Conservation (phyloP, 148 eudicot genomes). For the Chenopodium formosanum region DNA sequence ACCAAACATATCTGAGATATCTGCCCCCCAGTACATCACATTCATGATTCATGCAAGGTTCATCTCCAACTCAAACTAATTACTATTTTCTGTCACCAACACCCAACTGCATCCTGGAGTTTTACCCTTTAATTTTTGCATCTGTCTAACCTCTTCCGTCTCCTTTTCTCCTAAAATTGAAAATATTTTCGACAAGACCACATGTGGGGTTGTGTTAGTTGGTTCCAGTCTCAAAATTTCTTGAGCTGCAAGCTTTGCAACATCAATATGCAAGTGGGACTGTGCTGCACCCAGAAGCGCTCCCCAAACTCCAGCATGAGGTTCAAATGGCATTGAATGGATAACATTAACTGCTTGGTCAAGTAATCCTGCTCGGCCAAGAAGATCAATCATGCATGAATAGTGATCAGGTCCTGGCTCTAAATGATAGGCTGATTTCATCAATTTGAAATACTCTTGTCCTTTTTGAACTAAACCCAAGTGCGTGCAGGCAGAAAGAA, state of each 20-base stretch:
- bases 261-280: constrained; percentile 47
- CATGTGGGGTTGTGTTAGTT: constrained; percentile 50
- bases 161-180: constrained; percentile 38
- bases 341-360: constrained; percentile 53
- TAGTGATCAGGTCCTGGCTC: constrained; percentile 63
- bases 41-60: background rate
- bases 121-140: constrained; percentile 45
- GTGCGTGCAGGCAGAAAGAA: constrained; percentile 64
- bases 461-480: constrained; percentile 54
- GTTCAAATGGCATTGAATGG: constrained; percentile 49
- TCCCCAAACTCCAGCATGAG: constrained; percentile 68
- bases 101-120: constrained; percentile 70
- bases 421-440: constrained; percentile 38
- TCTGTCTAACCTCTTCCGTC: constrained; percentile 43
- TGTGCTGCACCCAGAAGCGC: constrained; percentile 66
- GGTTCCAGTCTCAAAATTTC: constrained; percentile 48
- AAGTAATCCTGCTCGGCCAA: constrained; percentile 59
- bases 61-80: constrained; percentile 19
- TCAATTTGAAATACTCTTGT: constrained; percentile 40
- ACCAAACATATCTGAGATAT: background rate
- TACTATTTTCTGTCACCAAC: constrained; percentile 35
- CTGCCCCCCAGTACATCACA: background rate
- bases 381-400: constrained; percentile 68
- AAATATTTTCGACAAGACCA: constrained; percentile 54
- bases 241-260: constrained; percentile 59